Percentiles rank a stretch among this genome's conserved stretches.
Conservation (phyloP, 176 grass and related monocot genomes). For the Calamus simplicifolius region DNA sequence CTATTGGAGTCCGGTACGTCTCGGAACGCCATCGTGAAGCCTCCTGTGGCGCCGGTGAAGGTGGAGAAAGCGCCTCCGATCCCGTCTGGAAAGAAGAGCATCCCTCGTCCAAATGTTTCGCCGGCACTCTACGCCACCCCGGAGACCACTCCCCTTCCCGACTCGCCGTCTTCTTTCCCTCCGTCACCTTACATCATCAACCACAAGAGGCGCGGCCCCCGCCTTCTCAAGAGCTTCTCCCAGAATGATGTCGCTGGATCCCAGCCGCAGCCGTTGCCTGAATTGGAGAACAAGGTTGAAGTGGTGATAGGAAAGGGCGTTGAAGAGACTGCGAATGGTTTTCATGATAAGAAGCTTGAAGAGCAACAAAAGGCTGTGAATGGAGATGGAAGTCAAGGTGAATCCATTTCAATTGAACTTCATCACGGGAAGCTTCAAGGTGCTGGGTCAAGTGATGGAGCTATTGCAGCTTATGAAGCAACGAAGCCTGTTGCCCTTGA, state of each 20-base stretch:
- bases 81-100: neutral
- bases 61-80: too few species aligned
- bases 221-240: conserved; percentile 36
- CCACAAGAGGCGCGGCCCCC: conserved; percentile 69
- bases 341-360: conserved; percentile 12
- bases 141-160: conserved; percentile 50
- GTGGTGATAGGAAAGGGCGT: neutral
- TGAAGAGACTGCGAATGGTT: neutral
- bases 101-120: conserved; percentile 24
- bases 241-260: conserved; percentile 19
- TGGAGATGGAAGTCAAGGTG: conserved; percentile 7
- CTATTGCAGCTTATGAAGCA: conserved; percentile 23
- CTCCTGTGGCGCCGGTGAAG: too few species aligned
- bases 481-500: conserved; percentile 14
- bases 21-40: too few species aligned
- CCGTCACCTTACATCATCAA: conserved; percentile 85
- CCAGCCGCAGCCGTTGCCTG: neutral
- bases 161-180: conserved; percentile 53
- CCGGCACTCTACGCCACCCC: conserved; percentile 70
- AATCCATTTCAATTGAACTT: conserved; percentile 24
- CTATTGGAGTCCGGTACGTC: too few species aligned
- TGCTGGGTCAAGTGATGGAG: conserved; percentile 3
- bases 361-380: conserved; percentile 20
- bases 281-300: neutral
- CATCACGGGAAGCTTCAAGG: conserved; percentile 15